phyloP scores from a whole-genome alignment of 129 eudicot species.

The Escallonia herrerae region DNA sequence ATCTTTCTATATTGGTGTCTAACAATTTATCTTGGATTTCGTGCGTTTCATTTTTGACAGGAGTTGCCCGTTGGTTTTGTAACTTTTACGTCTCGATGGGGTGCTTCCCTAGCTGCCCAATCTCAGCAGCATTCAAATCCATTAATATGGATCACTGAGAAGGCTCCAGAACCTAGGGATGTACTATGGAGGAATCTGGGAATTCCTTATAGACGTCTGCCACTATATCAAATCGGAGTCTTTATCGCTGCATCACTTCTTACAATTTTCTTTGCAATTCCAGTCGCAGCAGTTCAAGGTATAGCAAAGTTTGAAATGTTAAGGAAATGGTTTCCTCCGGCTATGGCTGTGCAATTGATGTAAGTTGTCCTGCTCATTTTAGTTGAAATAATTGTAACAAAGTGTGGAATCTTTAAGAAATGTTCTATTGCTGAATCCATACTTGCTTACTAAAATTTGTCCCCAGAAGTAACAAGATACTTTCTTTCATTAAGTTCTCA shows the following conservation, averaged over 20 bases:
- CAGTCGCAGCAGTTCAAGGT: conserved; percentile 91
- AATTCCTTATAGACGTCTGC: conserved; percentile 50
- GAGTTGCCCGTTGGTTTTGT: conserved; percentile 94
- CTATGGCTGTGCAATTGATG: conserved; percentile 89
- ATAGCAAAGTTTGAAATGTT: conserved; percentile 75
- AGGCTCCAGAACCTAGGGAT: conserved; percentile 93
- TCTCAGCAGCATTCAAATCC: conserved; percentile 91
- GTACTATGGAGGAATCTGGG: conserved; percentile 82
- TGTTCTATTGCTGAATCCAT: no score
- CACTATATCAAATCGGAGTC: conserved; percentile 53
- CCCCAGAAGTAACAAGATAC: no score
- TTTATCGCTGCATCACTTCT: conserved; percentile 50
- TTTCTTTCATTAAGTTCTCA: no score
- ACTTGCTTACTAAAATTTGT: no score
- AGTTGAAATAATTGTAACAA: no score
- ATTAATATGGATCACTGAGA: conserved; percentile 75
- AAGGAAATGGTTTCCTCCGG: conserved; percentile 92
- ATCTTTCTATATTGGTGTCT: no score
- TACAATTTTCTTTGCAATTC: conserved; percentile 78
- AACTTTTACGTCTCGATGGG: conserved; percentile 75
- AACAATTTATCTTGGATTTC: not conserved
- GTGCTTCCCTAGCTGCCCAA: conserved; percentile 82
- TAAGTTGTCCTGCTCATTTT: conserved; percentile 19
- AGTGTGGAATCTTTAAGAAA: no score
- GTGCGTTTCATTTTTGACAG: conserved; percentile 20